A percentile compares a stretch with the other conserved stretches of the same genome.
These are phyloP conservation scores for Colletotrichum sojae DNA, from an alignment of 2,329 filamentous ascomycete genomes.

Conservation along the genomic window DNA sequence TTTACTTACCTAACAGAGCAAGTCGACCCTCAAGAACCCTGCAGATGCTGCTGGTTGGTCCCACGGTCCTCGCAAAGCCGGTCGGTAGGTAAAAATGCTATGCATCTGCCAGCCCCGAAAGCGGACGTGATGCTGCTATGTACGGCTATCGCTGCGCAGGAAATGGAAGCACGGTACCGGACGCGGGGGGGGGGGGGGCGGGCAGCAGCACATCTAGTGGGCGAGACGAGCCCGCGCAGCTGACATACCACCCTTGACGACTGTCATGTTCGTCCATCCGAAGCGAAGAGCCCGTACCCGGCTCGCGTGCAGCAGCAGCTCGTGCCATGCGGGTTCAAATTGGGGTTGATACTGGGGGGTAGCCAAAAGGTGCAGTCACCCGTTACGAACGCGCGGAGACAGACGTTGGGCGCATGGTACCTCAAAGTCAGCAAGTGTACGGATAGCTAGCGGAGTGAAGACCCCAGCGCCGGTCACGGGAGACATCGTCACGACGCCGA, in stretches of 20 bases:
- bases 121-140: conserved; percentile 12
- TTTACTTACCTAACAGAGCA: conserved; percentile 18
- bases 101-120: conserved; percentile 14
- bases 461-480: too few relatives aligned
- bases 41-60: background rate
- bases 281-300: too few relatives aligned
- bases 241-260: conserved; percentile 15
- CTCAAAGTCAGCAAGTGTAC: too few relatives aligned
- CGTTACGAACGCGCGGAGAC: too few relatives aligned
- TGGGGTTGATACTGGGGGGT: background rate
- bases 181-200: too few relatives aligned
- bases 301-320: too few relatives aligned
- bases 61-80: background rate
- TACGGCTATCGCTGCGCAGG: background rate
- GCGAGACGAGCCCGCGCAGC: conserved; percentile 16
- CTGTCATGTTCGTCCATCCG: background rate
- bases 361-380: background rate
- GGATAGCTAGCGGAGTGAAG: too few relatives aligned
- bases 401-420: too few relatives aligned
- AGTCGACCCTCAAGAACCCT: conserved; percentile 14
- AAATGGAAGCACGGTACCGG: background rate
- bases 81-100: conserved; percentile 6
- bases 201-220: conserved; percentile 4
- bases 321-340: too few relatives aligned
- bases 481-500: too few relatives aligned